Evolutionary conservation across 140 eudicot genomes (phyloP).

Genomic region (Stevia rebaudiana): DNA sequence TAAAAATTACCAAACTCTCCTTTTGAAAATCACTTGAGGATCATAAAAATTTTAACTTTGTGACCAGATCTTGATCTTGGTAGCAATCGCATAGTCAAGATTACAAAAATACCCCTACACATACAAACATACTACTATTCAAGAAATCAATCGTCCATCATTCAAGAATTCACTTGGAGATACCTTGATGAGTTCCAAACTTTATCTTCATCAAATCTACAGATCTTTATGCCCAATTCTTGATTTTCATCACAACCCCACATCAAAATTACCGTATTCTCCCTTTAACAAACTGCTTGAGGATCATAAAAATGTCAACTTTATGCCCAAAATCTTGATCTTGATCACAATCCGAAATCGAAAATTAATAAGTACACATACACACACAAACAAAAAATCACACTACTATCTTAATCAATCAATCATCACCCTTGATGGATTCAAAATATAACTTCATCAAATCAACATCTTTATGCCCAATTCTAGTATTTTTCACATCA

Average conservation of each 20-base stretch:
- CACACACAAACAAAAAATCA: not conserved
- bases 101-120: conserved; percentile 17
- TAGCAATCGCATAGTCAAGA: conserved; percentile 4
- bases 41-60: conserved; percentile 15
- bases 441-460: conserved; percentile 4
- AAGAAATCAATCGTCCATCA: not conserved
- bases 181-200: conserved; percentile 10
- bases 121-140: not conserved
- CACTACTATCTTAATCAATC: not conserved
- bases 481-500: conserved; percentile 1
- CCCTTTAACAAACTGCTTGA: conserved; percentile 11
- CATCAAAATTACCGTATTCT: conserved; percentile 13
- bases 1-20: conserved; percentile 18
- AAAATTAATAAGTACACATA: conserved; percentile 9
- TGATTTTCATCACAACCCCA: conserved; percentile 12
- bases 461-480: not conserved
- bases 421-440: conserved; percentile 16
- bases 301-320: conserved; percentile 9
- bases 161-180: conserved; percentile 20
- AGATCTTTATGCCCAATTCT: conserved; percentile 3
- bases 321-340: conserved; percentile 20
- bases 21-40: conserved; percentile 4
- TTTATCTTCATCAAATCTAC: not conserved
- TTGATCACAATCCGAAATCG: conserved; percentile 15
- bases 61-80: conserved; percentile 14